Evolutionary conservation across 1,284 basidiomycete genomes (phyloP), one percentile per base, ranked within the genome.

Genomic region (Lentinula novae-zelandiae): DNA sequence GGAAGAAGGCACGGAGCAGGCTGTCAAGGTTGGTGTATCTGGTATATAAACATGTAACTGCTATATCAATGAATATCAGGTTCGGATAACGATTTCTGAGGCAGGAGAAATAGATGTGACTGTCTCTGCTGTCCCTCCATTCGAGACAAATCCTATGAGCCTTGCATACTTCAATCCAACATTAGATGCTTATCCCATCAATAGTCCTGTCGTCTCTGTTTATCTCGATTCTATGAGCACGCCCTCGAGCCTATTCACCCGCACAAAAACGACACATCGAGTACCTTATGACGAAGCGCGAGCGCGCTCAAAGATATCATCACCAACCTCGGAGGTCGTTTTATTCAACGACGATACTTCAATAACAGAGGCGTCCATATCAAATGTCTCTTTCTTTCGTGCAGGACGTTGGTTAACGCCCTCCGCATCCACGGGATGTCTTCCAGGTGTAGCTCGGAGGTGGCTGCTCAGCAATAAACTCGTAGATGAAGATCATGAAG

Each of bases 181-280:
- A 27, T 62, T 67, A 34, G 68, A 73, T 48, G n/a, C 58, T 39
- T 34, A 42, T n/a, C 22, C 33, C 17, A 54, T 57, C 52, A 22
- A 66, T 57, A 71, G 68, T 49, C 68, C 73, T 3, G 67, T 53
- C 9, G 38, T 53, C 27, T 40, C 57, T 48, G 53, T 90, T 53
- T 74, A 75, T 59, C 63, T 89, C 53, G 90, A 92, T 70, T 76
- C 74, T 1, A 68, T 76, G 60, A 71, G 82, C 3, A 87, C 85
- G 0, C 69, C 77, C 7, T 72, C 80, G 0, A 84, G 84, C 10
- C 62, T 80, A 15, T 87, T 86, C 68, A 87, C 87, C 0, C 67
- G 70, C 36, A 86, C 87, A 51, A 92, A 92, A 71, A 92, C 90
- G 0, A 90, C 89, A 0, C 63, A 77, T 36, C 80, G 90, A 53